These are phyloP conservation scores for Paspalum notatum DNA, from an alignment of 176 grass and related monocot species.

Conservation along the genomic window DNA sequence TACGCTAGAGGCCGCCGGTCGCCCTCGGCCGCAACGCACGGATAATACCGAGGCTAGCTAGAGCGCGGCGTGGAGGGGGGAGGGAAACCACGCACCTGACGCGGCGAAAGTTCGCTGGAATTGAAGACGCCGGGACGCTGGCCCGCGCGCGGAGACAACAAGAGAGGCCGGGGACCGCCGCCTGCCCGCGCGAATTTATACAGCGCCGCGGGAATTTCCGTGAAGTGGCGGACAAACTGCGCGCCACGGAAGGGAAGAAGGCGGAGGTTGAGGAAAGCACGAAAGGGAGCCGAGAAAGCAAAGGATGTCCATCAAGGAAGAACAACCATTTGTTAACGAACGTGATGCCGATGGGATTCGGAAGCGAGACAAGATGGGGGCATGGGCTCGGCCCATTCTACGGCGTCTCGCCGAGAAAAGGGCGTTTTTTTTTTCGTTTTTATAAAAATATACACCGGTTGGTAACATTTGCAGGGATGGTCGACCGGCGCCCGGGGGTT, in stretches of 20 bases:
- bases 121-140: not conserved
- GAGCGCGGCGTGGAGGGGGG: not conserved
- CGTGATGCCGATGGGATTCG: not conserved
- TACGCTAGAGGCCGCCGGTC: not conserved
- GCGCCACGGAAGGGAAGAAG: conserved; percentile 27
- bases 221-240: conserved; percentile 31
- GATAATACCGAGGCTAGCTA: conserved; percentile 7
- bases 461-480: too few relatives aligned
- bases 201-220: conserved; percentile 33
- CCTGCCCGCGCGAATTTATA: not conserved
- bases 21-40: not conserved
- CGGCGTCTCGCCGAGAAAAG: too few relatives aligned
- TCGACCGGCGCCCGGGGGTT: too few relatives aligned
- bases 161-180: not conserved
- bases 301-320: conserved; percentile 12
- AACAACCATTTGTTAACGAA: not conserved
- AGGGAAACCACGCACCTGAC: conserved; percentile 32
- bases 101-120: conserved; percentile 35
- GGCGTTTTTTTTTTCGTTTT: too few relatives aligned
- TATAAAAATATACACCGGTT: too few relatives aligned
- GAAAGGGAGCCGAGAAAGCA: not conserved
- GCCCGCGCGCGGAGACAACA: conserved; percentile 24
- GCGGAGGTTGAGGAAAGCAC: conserved; percentile 21
- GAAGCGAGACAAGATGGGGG: too few relatives aligned
- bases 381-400: not conserved